These are phyloP conservation scores for Neurospora africana DNA, from an alignment of 495 filamentous ascomycete genomes.

Conservation along the genomic window DNA sequence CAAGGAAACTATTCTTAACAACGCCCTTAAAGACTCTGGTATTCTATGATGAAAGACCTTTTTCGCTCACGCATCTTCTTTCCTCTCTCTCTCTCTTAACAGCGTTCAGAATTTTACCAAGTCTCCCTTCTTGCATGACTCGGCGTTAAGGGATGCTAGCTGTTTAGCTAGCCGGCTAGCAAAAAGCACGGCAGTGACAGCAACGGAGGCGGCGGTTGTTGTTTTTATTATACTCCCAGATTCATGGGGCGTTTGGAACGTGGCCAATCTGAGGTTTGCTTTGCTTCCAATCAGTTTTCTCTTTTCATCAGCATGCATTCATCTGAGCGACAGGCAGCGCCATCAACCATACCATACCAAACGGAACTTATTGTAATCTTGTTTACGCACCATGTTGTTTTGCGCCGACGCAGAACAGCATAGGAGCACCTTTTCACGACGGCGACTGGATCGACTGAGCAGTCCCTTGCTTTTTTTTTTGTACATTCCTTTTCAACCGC, in stretches of 20 bases:
- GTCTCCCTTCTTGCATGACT: background rate
- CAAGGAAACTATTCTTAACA: constrained; percentile 97
- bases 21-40: constrained; percentile 93
- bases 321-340: background rate
- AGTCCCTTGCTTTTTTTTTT: background rate
- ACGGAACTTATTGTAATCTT: background rate
- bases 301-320: background rate
- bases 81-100: background rate
- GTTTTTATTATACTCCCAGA: background rate
- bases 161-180: background rate
- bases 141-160: background rate
- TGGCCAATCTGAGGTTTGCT: background rate
- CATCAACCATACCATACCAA: background rate
- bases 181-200: background rate
- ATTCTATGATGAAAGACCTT: constrained; percentile 55
- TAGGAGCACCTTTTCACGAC: background rate
- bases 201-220: background rate
- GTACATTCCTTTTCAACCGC: background rate
- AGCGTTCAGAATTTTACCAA: background rate
- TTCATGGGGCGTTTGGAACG: background rate
- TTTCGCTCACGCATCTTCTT: background rate
- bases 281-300: background rate
- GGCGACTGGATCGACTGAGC: background rate
- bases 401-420: background rate
- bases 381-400: background rate